Evolutionary conservation across 208 protist genomes (phyloP), one percentile per base, ranked within the genome.

Genomic region (Leishmania aethiopica): DNA sequence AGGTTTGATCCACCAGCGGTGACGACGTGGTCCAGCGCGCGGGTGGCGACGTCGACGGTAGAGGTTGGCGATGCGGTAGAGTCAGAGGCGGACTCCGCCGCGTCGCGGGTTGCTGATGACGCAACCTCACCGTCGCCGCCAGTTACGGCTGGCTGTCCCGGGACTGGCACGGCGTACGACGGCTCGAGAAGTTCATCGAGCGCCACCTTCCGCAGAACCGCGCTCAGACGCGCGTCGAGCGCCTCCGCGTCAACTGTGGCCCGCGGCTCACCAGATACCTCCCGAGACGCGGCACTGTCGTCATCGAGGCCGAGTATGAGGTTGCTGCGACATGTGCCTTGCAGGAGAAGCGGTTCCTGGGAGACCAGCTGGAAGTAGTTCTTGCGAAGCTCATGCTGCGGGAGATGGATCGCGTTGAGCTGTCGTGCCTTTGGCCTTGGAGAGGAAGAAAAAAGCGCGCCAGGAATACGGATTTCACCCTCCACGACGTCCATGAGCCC

Each of bases 331-430:
- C 99, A 83, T 45, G 98, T 98, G 80, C 98, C 99, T 11, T 91
- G 83, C 75, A 99, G 97, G 42, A 99, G 87, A 37, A 99, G 83
- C 42, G 99, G 98, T 80, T 99, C 98, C 93, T 99, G 99, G 32
- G 99, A 99, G 79, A 99, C 99, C 62, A 99, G 99, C 64, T 96
- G 82, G 42, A 99, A 93, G 66, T 90, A 91, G 42, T 80, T 59
- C 67, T 83, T 89, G 45, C 99, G 93, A 37, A 99, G 82, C n/a
- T 47, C 79, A 60, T 74, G 81, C 78, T 75, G 82, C 7, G 77
- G 53, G 32, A 85, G 77, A 15, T 71, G 40, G 0, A 85, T 59
- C 37, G 82, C 77, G 73, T 85, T 85, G 51, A 85, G 19, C 47
- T 82, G 77, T 37, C 53, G 35, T 53, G 82, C 71, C 37, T 53